Conservation (phyloP, 2,329 filamentous ascomycete species). For the Fusarium buxicola region DNA sequence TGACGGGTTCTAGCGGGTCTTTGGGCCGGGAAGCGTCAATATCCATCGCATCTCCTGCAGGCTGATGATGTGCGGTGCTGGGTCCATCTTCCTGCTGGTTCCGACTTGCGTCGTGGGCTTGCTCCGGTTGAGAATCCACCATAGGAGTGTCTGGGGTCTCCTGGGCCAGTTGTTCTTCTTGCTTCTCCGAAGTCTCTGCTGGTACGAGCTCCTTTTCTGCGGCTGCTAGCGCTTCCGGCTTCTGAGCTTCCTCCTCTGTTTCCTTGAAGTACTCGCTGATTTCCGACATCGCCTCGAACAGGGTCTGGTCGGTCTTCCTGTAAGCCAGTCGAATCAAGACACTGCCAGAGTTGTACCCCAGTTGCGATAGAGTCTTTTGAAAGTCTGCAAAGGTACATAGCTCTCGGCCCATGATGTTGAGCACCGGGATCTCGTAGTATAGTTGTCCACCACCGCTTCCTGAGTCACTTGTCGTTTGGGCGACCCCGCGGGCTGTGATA, state of each 20-base stretch:
- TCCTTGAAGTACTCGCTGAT: constrained; percentile 81
- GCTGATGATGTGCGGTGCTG: constrained; percentile 33
- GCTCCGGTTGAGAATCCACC: constrained; percentile 30
- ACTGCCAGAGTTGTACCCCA: constrained; percentile 88
- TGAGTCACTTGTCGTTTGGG: constrained; percentile 66
- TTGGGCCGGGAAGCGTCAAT: constrained; percentile 32
- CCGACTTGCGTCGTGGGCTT: constrained; percentile 5
- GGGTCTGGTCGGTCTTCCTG: constrained; percentile 77
- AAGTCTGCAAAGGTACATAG: constrained; percentile 82
- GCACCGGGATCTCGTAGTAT: constrained; percentile 86
- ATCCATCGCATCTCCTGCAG: constrained; percentile 34
- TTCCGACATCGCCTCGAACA: constrained; percentile 86
- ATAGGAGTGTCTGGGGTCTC: constrained; percentile 39
- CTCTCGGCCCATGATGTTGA: constrained; percentile 86
- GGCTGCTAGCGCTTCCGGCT: constrained; percentile 11
- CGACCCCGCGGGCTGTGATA: constrained; percentile 85
- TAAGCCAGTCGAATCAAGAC: constrained; percentile 83
- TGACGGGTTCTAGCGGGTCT: constrained; percentile 64
- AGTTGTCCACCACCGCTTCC: constrained; percentile 76
- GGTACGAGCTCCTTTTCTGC: constrained; percentile 16
- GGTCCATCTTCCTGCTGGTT: constrained; percentile 15
- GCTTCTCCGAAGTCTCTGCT: constrained; percentile 22
- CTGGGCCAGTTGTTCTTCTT: constrained; percentile 16
- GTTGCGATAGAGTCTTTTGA: constrained; percentile 87
- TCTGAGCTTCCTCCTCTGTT: constrained; percentile 49